These are phyloP conservation scores for Syncephalis fuscata DNA, from an alignment of 371 early-diverging fungal species.

Conservation along the genomic window DNA sequence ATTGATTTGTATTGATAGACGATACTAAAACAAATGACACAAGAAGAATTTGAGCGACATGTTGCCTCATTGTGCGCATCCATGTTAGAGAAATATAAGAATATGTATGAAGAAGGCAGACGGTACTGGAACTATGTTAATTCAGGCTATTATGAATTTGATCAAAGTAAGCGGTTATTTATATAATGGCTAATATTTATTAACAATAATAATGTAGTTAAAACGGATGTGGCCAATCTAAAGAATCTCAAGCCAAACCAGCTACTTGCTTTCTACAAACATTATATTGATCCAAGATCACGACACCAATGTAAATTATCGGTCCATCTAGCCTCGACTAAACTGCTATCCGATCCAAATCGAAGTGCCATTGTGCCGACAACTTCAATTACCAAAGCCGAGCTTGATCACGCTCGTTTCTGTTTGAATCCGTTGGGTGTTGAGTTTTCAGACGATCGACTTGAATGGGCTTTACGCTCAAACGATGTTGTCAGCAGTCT, in stretches of 20 bases:
- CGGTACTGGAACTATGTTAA: slow-evolving; percentile 66
- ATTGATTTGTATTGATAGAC: neutral
- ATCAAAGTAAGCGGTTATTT: slow-evolving; percentile 24
- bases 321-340: slow-evolving; percentile 48
- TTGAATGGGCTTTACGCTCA: no score
- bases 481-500: no score
- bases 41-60: slow-evolving; percentile 56
- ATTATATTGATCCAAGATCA: slow-evolving; percentile 34
- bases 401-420: no score
- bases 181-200: neutral
- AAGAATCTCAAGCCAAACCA: slow-evolving; percentile 19
- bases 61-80: slow-evolving; percentile 47
- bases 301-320: slow-evolving; percentile 35
- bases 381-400: no score
- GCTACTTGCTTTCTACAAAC: slow-evolving; percentile 38
- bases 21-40: slow-evolving; percentile 41
- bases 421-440: no score
- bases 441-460: no score
- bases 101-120: slow-evolving; percentile 54
- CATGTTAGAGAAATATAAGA: slow-evolving; percentile 74
- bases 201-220: no score
- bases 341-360: slow-evolving; percentile 10
- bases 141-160: slow-evolving; percentile 74
- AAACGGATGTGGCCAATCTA: slow-evolving; percentile 38
- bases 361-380: no score